These are phyloP conservation scores for Neopestalotiopsis rosae DNA, from an alignment of 2,329 filamentous ascomycete genomes.

Conservation along the genomic window DNA sequence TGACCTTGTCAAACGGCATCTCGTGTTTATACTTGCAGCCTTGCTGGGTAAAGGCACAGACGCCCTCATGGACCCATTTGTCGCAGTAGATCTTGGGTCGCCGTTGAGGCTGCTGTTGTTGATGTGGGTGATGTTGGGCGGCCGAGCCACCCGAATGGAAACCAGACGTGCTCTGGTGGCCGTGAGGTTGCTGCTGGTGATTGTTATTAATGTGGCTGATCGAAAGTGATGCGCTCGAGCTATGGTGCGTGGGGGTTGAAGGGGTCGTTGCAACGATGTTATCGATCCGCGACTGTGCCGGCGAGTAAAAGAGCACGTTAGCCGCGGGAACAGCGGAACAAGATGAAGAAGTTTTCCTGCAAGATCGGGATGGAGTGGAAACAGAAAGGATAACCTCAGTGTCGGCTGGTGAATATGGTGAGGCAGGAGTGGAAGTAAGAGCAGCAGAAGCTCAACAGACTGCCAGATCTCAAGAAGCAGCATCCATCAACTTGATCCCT, in stretches of 20 bases:
- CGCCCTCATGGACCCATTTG: slow-evolving; percentile 86
- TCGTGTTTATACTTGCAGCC: slow-evolving; percentile 91
- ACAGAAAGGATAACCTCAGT: not conserved
- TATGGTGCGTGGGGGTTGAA: slow-evolving; percentile 24
- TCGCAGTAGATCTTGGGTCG: slow-evolving; percentile 78
- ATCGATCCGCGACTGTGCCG: slow-evolving; percentile 41
- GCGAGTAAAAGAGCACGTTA: slow-evolving; percentile 22
- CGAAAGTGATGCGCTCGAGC: slow-evolving; percentile 31
- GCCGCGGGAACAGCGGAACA: slow-evolving; percentile 14
- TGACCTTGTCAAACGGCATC: slow-evolving; percentile 75
- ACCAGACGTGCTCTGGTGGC: not conserved
- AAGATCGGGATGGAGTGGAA: slow-evolving; percentile 2
- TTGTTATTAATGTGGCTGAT: slow-evolving; percentile 15
- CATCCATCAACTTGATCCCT: not conserved
- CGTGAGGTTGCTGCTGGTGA: not conserved
- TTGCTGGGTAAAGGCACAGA: slow-evolving; percentile 84
- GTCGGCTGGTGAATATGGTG: slow-evolving; percentile 16
- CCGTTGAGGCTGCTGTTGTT: slow-evolving; percentile 24
- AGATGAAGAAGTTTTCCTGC: slow-evolving; percentile 7
- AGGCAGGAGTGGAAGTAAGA: not conserved
- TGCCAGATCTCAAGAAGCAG: not conserved
- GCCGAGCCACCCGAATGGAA: not conserved
- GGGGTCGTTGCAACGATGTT: slow-evolving; percentile 41
- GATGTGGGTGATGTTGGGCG: not conserved
- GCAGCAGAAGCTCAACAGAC: not conserved